Conservation (phyloP, 1,139 yeast species). For the Taphrina sp. region DNA sequence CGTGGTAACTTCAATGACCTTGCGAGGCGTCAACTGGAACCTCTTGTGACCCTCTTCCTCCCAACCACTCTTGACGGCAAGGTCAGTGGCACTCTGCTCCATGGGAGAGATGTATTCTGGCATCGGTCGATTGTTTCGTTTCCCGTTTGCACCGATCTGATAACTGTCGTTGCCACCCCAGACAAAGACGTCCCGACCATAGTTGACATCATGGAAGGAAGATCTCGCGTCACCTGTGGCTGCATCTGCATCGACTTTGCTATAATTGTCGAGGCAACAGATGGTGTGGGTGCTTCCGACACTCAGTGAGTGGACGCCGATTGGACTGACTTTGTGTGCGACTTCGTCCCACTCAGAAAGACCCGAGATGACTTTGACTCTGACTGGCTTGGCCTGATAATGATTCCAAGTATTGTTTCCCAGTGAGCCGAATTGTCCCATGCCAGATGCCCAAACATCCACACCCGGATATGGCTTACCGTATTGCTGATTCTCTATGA, state of each 20-base stretch:
- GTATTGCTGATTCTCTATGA: slow-evolving; percentile 39
- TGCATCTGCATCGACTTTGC: slow-evolving; percentile 35
- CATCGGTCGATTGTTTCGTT: slow-evolving; percentile 50
- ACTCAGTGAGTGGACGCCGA: slow-evolving; percentile 28
- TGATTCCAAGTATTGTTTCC: slow-evolving; percentile 77
- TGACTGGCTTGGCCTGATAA: slow-evolving; percentile 65
- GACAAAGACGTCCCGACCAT: slow-evolving; percentile 55
- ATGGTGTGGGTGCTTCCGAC: slow-evolving; percentile 67
- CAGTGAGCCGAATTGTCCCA: slow-evolving; percentile 82
- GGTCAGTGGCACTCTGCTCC: slow-evolving; percentile 17
- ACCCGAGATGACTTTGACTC: slow-evolving; percentile 51
- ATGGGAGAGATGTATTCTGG: slow-evolving; percentile 36
- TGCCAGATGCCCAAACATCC: slow-evolving; percentile 61
- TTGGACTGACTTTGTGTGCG: slow-evolving; percentile 43
- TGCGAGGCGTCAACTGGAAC: slow-evolving; percentile 30
- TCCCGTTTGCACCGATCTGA: slow-evolving; percentile 76
- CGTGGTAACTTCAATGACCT: slow-evolving; percentile 14
- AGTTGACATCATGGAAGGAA: slow-evolving; percentile 30
- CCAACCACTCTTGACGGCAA: slow-evolving; percentile 31
- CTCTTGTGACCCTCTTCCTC: slow-evolving; percentile 32
- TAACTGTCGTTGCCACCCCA: slow-evolving; percentile 86
- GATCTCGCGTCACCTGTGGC: slow-evolving; percentile 17
- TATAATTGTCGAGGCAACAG: slow-evolving; percentile 57
- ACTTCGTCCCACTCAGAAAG: slow-evolving; percentile 51
- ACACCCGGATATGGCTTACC: slow-evolving; percentile 32